Evolutionary conservation across 2,329 filamentous ascomycete genomes (phyloP).

Genomic region (Diaporthe sp.): DNA sequence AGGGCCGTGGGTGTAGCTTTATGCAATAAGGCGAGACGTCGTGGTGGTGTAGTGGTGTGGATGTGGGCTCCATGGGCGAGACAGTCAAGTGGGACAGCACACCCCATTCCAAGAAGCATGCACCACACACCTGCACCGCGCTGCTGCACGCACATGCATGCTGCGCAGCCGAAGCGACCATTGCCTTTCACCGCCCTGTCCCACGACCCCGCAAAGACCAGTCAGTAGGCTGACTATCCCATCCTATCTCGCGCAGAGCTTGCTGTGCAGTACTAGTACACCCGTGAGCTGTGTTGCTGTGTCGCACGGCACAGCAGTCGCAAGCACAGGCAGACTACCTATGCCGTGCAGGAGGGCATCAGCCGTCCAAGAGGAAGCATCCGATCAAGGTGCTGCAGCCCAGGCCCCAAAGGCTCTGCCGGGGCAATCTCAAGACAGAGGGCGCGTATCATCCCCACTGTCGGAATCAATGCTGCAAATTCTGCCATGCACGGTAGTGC

Average conservation of each 20-base stretch:
- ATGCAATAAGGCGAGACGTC: constrained; percentile 25
- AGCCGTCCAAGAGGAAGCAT: neutral
- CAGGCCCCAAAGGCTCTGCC: neutral
- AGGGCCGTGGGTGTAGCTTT: neutral
- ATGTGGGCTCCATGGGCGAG: neutral
- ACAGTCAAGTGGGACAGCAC: constrained; percentile 21
- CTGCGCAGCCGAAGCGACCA: constrained; percentile 33
- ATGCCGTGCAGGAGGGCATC: constrained; percentile 21
- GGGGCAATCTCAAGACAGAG: constrained; percentile 12
- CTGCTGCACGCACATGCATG: constrained; percentile 35
- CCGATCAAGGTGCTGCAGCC: neutral
- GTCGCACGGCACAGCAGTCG: constrained; percentile 18
- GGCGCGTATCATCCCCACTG: constrained; percentile 22
- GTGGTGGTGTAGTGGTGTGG: constrained; percentile 3
- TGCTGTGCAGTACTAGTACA: neutral
- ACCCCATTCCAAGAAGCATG: constrained; percentile 18
- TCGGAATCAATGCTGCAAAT: constrained; percentile 31
- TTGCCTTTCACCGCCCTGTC: constrained; percentile 35
- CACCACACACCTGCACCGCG: constrained; percentile 33
- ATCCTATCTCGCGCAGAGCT: constrained; percentile 5
- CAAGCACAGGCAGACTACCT: neutral
- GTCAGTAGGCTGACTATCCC: constrained; percentile 14
- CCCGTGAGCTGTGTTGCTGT: neutral
- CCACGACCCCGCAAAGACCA: constrained; percentile 25
- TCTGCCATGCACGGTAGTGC: constrained; percentile 24